phyloP scores from a whole-genome alignment of 2,329 filamentous ascomycete genomes.

The Colletotrichum cuscutae region DNA sequence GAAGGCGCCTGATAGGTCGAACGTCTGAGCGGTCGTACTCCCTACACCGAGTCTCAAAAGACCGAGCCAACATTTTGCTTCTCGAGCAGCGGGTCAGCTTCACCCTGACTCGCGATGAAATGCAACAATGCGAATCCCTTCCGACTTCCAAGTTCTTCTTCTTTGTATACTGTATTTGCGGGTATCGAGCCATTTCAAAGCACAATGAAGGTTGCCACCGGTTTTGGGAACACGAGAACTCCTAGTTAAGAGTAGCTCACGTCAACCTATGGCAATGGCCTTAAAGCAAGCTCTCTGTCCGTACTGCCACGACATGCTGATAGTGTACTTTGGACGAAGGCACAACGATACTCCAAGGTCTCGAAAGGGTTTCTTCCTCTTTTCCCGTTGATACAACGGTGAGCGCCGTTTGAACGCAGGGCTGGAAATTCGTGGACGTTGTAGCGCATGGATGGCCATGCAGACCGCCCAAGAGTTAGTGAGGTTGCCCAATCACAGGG shows the following conservation, averaged over 20 bases:
- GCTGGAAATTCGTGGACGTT: neutral
- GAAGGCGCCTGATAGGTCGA: constrained; percentile 6
- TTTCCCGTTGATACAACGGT: neutral
- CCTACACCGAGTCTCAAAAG: neutral
- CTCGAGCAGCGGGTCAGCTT: neutral
- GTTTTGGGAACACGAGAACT: neutral
- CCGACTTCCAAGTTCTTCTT: neutral
- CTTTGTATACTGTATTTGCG: neutral
- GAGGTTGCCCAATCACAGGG: constrained; percentile 15
- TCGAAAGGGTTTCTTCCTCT: neutral
- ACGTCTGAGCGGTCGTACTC: neutral
- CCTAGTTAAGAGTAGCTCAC: neutral
- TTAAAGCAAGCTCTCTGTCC: too few relatives aligned
- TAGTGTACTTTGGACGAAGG: neutral
- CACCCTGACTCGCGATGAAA: constrained; percentile 12
- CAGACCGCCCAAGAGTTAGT: constrained; percentile 10
- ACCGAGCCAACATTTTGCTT: constrained; percentile 2
- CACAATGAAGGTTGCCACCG: neutral
- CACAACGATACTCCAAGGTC: neutral
- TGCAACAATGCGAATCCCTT: neutral
- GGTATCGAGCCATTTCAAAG: neutral
- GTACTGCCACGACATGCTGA: neutral
- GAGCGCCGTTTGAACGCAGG: neutral
- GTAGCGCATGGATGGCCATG: constrained; percentile 8
- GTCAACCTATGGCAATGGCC: neutral